These are phyloP conservation scores for Phytophthora pini DNA, from an alignment of 352 stramenopile genomes.

Conservation along the genomic window DNA sequence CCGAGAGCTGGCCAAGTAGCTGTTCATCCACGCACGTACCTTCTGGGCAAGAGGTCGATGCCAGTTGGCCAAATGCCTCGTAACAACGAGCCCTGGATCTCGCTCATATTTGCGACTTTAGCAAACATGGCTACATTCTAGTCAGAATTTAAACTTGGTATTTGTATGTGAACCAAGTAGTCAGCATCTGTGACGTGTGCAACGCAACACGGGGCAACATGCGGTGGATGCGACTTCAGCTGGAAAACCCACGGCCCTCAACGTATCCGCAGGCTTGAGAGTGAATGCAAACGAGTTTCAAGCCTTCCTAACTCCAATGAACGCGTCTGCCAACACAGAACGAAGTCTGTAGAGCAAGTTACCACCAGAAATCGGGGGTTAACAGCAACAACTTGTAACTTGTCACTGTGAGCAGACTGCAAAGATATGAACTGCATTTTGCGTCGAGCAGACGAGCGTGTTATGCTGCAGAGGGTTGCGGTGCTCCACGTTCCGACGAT, in stretches of 20 bases:
- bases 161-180: constrained; percentile 10
- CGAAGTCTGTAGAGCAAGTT: too few relatives aligned
- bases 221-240: constrained; percentile 11
- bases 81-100: constrained; percentile 3
- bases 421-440: constrained; percentile 3
- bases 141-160: constrained; percentile 25
- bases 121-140: constrained; percentile 24
- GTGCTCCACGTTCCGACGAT: constrained; percentile 16
- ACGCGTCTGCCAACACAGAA: not conserved
- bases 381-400: not conserved
- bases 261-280: constrained; percentile 15
- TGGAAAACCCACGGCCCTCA: constrained; percentile 1
- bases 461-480: not conserved
- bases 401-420: not conserved
- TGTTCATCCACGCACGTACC: constrained; percentile 29
- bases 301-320: too few relatives aligned
- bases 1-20: constrained; percentile 16
- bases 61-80: constrained; percentile 7
- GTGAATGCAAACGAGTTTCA: too few relatives aligned
- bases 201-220: constrained; percentile 22
- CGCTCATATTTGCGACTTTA: not conserved
- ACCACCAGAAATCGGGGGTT: not conserved
- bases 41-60: constrained; percentile 20
- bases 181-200: constrained; percentile 37
- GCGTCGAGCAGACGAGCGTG: constrained; percentile 1